These are phyloP conservation scores for Otatea glauca DNA, from an alignment of 176 grass and related monocot species.

Conservation along the genomic window DNA sequence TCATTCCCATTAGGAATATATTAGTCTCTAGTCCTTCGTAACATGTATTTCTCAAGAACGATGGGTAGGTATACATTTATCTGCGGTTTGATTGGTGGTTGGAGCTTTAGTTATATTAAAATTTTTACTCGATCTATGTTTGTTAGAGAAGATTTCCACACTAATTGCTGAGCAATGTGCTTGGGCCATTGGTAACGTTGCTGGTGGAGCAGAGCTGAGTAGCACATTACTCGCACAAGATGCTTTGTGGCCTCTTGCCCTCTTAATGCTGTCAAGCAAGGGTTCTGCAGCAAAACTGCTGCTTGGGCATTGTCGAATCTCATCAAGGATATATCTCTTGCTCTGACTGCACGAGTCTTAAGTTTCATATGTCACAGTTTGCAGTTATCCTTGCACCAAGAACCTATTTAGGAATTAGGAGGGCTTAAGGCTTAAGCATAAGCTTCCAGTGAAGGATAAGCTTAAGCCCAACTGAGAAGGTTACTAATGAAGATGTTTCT, in stretches of 20 bases:
- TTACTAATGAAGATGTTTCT: background rate
- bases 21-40: conserved; percentile 8
- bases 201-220: conserved; percentile 84
- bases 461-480: background rate
- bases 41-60: background rate
- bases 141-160: conserved; percentile 81
- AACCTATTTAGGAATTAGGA: background rate
- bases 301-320: conserved; percentile 98
- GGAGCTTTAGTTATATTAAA: conserved; percentile 35
- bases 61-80: conserved; percentile 27
- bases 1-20: conserved; percentile 1
- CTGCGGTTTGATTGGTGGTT: background rate
- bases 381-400: background rate
- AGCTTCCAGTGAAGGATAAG: background rate
- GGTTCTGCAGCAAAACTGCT: conserved; percentile 82
- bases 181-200: conserved; percentile 96
- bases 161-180: conserved; percentile 88
- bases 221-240: conserved; percentile 86
- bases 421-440: background rate
- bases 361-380: conserved; percentile 18
- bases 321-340: conserved; percentile 69
- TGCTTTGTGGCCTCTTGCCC: conserved; percentile 74
- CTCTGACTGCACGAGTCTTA: background rate
- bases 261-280: conserved; percentile 78
- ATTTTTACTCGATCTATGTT: conserved; percentile 47